Percentiles rank a stretch among this genome's conserved stretches.
phyloP scores from a whole-genome alignment of 768 basidiomycete species.

The Termitomyces sp. region DNA sequence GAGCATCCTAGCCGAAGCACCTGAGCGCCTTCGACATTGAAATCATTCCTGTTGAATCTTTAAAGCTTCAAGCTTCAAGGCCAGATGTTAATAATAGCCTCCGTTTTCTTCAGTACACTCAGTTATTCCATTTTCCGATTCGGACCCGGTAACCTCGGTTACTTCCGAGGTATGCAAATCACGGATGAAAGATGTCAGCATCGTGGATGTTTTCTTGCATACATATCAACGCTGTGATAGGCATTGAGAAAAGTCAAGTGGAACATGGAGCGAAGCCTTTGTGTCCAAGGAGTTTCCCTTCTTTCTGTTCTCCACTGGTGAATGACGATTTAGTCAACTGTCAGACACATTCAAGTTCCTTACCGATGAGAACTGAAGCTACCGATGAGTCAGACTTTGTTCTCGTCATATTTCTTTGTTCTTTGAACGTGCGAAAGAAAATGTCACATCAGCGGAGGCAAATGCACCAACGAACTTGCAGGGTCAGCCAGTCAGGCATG shows the following conservation, averaged over 20 bases:
- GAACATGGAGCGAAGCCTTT: not conserved
- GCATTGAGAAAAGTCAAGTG: not conserved
- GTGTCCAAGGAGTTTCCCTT: not conserved
- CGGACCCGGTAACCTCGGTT: not conserved
- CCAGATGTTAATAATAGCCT: not conserved
- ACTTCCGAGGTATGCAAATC: not conserved
- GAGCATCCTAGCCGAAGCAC: too few species aligned
- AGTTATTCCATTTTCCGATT: not conserved
- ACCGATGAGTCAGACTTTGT: not conserved
- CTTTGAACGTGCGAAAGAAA: not conserved
- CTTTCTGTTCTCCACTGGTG: not conserved
- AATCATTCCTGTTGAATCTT: not conserved
- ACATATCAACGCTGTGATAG: not conserved
- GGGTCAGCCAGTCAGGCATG: not conserved
- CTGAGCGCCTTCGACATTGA: not conserved
- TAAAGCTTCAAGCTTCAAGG: too few species aligned
- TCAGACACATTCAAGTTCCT: too few species aligned
- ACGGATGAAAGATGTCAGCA: not conserved
- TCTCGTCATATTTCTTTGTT: not conserved
- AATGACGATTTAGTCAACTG: not conserved
- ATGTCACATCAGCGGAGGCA: not conserved
- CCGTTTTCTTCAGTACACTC: not conserved
- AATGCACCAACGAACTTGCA: not conserved
- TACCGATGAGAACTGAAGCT: not conserved
- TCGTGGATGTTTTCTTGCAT: not conserved